Conservation (phyloP, 2,329 filamentous ascomycete genomes). For the Fusarium sacchari region DNA sequence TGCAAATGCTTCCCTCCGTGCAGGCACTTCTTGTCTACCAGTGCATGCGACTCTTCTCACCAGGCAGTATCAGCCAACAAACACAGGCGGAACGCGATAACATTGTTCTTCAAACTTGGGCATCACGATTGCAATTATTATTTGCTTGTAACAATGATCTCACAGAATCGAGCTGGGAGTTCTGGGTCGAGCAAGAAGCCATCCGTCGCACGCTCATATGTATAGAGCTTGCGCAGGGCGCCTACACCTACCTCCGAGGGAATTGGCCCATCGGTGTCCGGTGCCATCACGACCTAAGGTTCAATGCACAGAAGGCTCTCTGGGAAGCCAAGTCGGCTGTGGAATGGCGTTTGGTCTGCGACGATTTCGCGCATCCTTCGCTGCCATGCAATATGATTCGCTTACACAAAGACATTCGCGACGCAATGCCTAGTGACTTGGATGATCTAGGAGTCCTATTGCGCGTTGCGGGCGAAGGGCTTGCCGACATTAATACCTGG, state of each 20-base stretch:
- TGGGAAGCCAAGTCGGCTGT: slow-evolving; percentile 1
- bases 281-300: not conserved
- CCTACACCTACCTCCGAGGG: not conserved
- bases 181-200: not conserved
- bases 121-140: not conserved
- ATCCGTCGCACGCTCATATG: not conserved
- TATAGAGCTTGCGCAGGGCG: not conserved
- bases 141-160: not conserved
- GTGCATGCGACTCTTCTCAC: not conserved
- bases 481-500: not conserved
- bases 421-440: not conserved
- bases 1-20: not conserved
- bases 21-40: not conserved
- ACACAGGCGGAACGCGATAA: not conserved
- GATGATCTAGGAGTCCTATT: not conserved
- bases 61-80: not conserved
- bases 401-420: not conserved
- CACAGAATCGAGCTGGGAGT: not conserved
- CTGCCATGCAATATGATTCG: not conserved
- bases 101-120: not conserved
- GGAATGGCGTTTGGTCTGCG: not conserved
- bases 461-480: not conserved
- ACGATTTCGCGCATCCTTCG: not conserved
- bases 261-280: not conserved
- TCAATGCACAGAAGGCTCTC: not conserved